Percentiles rank a stretch among this genome's conserved stretches.
Conservation (phyloP, 1,284 basidiomycete genomes). For the Ustanciosporium gigantosporum region DNA sequence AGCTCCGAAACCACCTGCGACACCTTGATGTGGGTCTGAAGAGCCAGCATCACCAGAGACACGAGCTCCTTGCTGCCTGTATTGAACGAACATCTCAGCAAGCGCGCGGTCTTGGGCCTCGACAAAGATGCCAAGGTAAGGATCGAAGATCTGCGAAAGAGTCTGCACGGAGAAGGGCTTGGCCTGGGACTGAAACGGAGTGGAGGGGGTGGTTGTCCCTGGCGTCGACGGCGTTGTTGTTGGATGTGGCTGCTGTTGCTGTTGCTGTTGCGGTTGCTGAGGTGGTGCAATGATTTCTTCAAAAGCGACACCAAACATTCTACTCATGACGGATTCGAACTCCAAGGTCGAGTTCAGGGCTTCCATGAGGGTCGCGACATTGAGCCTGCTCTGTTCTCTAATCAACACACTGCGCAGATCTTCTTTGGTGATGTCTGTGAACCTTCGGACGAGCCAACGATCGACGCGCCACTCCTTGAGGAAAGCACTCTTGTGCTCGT, state of each 20-base stretch:
- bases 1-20: constrained; percentile 48
- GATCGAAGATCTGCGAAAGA: constrained; percentile 79
- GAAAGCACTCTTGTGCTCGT: constrained; percentile 68
- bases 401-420: constrained; percentile 56
- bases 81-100: constrained; percentile 47
- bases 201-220: neutral
- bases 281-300: constrained; percentile 28
- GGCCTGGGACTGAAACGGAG: constrained; percentile 1
- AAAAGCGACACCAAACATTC: constrained; percentile 41
- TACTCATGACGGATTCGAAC: constrained; percentile 48
- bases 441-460: constrained; percentile 46
- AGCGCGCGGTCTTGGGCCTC: constrained; percentile 85
- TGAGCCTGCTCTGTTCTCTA: constrained; percentile 46
- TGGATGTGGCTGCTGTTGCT: constrained; percentile 1
- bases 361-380: constrained; percentile 52
- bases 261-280: constrained; percentile 1
- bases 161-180: constrained; percentile 55
- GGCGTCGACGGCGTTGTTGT: neutral
- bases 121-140: constrained; percentile 88
- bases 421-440: constrained; percentile 56
- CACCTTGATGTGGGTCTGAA: constrained; percentile 4
- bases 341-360: constrained; percentile 55
- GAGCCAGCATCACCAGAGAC: constrained; percentile 13
- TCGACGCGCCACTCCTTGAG: constrained; percentile 50
- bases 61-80: constrained; percentile 22